Base-by-base conservation (phyloP, 1,139 yeast genomes). In the Trichomonascaceae sp. region DNA sequence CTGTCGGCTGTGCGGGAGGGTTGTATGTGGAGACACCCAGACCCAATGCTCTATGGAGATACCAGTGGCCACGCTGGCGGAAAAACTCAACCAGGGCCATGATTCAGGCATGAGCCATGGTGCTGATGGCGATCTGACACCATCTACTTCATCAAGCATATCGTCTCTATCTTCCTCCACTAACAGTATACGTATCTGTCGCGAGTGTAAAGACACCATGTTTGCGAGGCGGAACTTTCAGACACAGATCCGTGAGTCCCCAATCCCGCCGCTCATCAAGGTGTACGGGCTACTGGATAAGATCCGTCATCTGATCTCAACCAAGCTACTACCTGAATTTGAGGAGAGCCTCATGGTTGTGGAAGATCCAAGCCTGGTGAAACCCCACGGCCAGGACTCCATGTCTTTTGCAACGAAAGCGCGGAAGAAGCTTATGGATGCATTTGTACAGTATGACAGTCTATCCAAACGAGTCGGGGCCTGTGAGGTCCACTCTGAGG, bases 1-100 rank as follows among this genome's bases (percentile, higher is more conserved):
- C 51, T 84, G 95, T 52, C 62, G 94, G 23, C 54, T 82, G 23
- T 89, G 97, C 59, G 97, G 97, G 0, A 52, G 57, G 22, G 70
- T 80, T 1, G 85, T 84, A 0, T 87, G 97, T 58, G 93, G 80
- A 27, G 78, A 76, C 46, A 50, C 67, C 0, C 47, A 46, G 2
- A 62, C 67, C 0, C 69, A 64, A 4, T 87, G 97, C 53, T 82
- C 95, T 0, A 71, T 76, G 46, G 71, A 74, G 38, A 76, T 82
- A 0, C 84, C 87, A 0, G 46, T 79, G 1, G 52, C 60, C 4
- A 54, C 68, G 6, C 53, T 80, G 15, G 54, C 72, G 8, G 64
- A 60, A 14, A 57, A 58, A 35, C 43, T 59, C 17, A 48, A 42
- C 9, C 33, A 34, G 6, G 44, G 40, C 4, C 31, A 36, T 1